These are phyloP conservation scores for Xylaria grammica DNA, from an alignment of 495 filamentous ascomycete species.

Conservation along the genomic window DNA sequence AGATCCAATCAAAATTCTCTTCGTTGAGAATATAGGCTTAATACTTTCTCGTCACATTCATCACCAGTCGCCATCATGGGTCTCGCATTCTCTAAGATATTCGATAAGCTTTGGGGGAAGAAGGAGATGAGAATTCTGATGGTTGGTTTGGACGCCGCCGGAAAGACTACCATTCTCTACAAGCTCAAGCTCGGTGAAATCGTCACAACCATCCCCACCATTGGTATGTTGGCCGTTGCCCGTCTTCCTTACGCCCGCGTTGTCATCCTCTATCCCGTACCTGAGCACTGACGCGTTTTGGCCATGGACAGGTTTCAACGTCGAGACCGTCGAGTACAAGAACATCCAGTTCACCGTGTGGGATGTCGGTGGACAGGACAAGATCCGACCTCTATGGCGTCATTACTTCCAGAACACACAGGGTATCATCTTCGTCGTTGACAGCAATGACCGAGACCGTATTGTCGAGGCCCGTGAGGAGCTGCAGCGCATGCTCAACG, in stretches of 20 bases:
- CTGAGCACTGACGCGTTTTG: conserved; percentile 37
- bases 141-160: conserved; percentile 98
- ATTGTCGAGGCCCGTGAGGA: conserved; percentile 98
- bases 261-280: conserved; percentile 16
- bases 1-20: conserved; percentile 24
- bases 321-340: conserved; percentile 99
- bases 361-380: conserved; percentile 99
- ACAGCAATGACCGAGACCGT: conserved; percentile 99
- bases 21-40: conserved; percentile 27
- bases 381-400: conserved; percentile 99
- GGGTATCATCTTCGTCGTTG: conserved; percentile 99
- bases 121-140: conserved; percentile 99
- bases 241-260: neutral
- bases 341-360: conserved; percentile 99
- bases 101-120: conserved; percentile 95
- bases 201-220: conserved; percentile 98
- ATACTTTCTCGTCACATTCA: conserved; percentile 32
- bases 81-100: conserved; percentile 90
- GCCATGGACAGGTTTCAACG: conserved; percentile 83
- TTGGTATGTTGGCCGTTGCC: conserved; percentile 71
- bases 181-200: conserved; percentile 99
- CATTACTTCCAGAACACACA: conserved; percentile 99
- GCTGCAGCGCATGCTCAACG: conserved; percentile 99
- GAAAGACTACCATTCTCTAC: conserved; percentile 99
- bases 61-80: conserved; percentile 74